These are phyloP conservation scores for Phytophthora sojae DNA, from an alignment of 352 stramenopile species.

Conservation along the genomic window DNA sequence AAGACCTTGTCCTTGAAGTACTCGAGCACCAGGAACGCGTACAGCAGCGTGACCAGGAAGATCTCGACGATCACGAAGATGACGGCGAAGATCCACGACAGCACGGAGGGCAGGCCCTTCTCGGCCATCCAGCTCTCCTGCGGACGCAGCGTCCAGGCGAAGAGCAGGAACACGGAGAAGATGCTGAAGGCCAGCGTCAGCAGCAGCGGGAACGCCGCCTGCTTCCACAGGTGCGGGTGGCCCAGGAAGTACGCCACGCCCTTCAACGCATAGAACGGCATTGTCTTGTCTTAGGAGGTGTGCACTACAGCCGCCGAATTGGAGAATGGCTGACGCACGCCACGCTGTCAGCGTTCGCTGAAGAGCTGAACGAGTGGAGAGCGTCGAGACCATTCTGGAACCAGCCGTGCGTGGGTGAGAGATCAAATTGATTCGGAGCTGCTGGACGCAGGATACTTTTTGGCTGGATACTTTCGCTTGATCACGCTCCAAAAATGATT, in stretches of 20 bases:
- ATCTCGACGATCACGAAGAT: constrained; percentile 65
- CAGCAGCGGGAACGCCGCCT: constrained; percentile 55
- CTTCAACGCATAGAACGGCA: constrained; percentile 52
- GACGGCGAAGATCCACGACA: constrained; percentile 61
- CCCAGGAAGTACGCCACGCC: constrained; percentile 56
- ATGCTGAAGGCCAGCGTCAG: constrained; percentile 59
- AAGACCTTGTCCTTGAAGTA: constrained; percentile 71
- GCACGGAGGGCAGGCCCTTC: constrained; percentile 40
- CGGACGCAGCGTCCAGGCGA: constrained; percentile 48
- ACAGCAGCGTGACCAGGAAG: constrained; percentile 60
- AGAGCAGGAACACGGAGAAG: constrained; percentile 54
- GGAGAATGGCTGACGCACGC: constrained; percentile 18
- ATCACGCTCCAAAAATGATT: constrained; percentile 16
- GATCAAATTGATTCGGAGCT: constrained; percentile 30
- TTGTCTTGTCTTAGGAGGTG: constrained; percentile 4
- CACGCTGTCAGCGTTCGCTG: neutral
- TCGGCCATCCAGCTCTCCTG: constrained; percentile 48
- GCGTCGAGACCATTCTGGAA: neutral
- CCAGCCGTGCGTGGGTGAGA: neutral
- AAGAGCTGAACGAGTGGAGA: constrained; percentile 15
- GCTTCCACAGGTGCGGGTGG: constrained; percentile 57
- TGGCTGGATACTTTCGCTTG: constrained; percentile 1
- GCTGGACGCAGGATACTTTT: constrained; percentile 12
- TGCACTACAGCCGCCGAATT: constrained; percentile 14
- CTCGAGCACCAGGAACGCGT: constrained; percentile 54